These are phyloP conservation scores for Anacardium occidentale DNA, from an alignment of 345 rosid species.

Conservation along the genomic window DNA sequence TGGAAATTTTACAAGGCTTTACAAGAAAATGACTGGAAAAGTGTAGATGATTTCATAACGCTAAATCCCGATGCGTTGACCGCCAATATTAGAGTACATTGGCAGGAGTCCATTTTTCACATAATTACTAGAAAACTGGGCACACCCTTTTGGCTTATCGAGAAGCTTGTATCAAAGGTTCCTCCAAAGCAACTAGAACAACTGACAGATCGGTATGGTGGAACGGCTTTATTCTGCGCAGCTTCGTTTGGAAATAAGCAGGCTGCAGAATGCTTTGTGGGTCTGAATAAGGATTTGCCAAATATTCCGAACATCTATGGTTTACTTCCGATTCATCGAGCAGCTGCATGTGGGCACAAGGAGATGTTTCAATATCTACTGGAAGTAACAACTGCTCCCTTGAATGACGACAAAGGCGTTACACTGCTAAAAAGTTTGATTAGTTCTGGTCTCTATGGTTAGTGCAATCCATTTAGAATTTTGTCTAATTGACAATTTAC, in stretches of 20 bases:
- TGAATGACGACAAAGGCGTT: background rate
- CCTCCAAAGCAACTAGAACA: background rate
- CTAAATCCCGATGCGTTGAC: background rate
- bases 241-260: background rate
- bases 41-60: background rate
- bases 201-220: background rate
- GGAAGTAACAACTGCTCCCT: background rate
- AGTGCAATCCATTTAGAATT: background rate
- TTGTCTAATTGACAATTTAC: no score
- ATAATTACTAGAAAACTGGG: background rate
- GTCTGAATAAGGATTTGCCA: background rate
- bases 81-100: background rate
- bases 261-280: background rate
- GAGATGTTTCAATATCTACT: background rate
- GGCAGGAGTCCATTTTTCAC: background rate
- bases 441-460: background rate
- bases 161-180: background rate
- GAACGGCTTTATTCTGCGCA: rapidly evolving
- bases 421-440: background rate
- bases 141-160: background rate
- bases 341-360: background rate
- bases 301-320: rapidly evolving
- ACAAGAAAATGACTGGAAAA: conserved; percentile 1
- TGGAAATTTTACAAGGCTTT: background rate
- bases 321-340: background rate